These are phyloP conservation scores for Spinacia oleracea DNA, from an alignment of 179 eudicot species.

Conservation along the genomic window DNA sequence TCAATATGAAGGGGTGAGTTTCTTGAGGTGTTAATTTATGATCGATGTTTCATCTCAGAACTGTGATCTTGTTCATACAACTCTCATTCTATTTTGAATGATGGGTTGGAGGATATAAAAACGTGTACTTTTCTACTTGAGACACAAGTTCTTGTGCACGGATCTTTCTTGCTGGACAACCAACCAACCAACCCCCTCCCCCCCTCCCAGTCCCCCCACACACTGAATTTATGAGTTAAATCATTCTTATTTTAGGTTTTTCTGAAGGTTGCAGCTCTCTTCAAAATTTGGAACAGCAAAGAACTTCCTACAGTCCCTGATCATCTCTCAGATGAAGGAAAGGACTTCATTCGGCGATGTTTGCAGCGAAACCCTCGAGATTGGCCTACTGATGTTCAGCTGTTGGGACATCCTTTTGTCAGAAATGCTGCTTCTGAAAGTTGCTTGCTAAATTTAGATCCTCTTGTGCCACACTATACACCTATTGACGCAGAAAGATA, in stretches of 20 bases:
- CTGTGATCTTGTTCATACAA: background rate
- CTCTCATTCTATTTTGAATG: background rate
- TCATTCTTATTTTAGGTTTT: background rate
- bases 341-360: conserved; percentile 67
- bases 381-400: conserved; percentile 67
- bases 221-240: background rate
- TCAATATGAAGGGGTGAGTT: conserved; percentile 76
- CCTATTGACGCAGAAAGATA: background rate
- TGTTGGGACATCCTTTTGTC: conserved; percentile 70
- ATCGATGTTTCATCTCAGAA: background rate
- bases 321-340: conserved; percentile 65
- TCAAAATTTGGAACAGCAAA: conserved; percentile 70
- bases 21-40: conserved; percentile 2
- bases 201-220: too few relatives aligned
- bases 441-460: conserved; percentile 5
- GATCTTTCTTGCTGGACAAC: background rate
- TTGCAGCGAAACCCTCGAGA: conserved; percentile 59
- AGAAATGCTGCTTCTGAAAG: conserved; percentile 50
- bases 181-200: background rate
- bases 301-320: conserved; percentile 73
- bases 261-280: conserved; percentile 66
- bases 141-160: background rate
- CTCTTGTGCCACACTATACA: background rate
- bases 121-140: background rate
- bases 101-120: background rate